phyloP scores from a whole-genome alignment of 139 green algal species.

The Tetratostichococcus sp. region DNA sequence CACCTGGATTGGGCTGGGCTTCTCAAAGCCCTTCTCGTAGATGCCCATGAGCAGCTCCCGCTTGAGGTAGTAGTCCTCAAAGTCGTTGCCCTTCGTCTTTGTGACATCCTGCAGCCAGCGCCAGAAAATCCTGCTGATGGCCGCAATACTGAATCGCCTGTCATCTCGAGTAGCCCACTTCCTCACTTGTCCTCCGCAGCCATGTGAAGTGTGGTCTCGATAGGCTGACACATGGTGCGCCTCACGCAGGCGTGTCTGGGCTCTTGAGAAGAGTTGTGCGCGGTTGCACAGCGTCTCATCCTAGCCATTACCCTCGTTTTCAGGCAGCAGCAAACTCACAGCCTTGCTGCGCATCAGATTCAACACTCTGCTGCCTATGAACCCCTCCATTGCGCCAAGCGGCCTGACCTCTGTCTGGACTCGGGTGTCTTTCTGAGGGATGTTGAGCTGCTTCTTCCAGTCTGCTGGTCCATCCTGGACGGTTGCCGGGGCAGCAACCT shows the following conservation, averaged over 20 bases:
- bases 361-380: too few relatives aligned
- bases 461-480: conserved; percentile 29
- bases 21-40: conserved; percentile 99
- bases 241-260: too few relatives aligned
- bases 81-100: conserved; percentile 95
- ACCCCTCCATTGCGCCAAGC: too few relatives aligned
- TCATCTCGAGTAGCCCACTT: too few relatives aligned
- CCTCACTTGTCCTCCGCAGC: too few relatives aligned
- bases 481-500: not conserved
- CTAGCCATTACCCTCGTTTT: too few relatives aligned
- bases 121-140: too few relatives aligned
- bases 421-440: conserved; percentile 79
- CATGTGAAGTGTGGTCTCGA: too few relatives aligned
- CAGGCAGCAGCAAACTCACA: not conserved
- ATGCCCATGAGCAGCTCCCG: conserved; percentile 98
- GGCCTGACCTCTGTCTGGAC: conserved; percentile 82
- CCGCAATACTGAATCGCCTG: too few relatives aligned
- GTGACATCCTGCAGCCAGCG: conserved; percentile 88
- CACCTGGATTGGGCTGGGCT: conserved; percentile 80
- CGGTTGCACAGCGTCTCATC: too few relatives aligned
- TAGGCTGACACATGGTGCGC: too few relatives aligned
- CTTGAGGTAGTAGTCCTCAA: conserved; percentile 99
- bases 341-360: not conserved
- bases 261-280: too few relatives aligned
- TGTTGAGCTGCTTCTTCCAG: conserved; percentile 80